Base-by-base conservation (phyloP, 192 early-diverging fungal species). In the Coemansia furcata region DNA sequence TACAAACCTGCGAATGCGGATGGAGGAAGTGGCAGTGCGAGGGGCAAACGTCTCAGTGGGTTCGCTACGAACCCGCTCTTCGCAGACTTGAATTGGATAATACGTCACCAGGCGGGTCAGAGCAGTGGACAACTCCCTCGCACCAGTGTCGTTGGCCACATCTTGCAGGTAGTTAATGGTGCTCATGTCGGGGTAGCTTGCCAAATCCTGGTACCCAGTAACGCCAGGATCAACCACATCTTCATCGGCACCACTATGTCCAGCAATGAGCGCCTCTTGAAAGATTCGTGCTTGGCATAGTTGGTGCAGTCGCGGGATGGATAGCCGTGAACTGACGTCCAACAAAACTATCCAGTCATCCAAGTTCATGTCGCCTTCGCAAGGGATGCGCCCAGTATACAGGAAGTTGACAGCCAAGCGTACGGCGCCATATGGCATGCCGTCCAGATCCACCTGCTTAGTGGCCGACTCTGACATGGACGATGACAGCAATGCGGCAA, bases 391-490 rank as follows among this genome's bases (percentile, higher is more conserved):
- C 17, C 66, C 73, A 2, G 65, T 62, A 38, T 82, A 82, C 52
- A 82, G 33, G 39, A 63, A 82, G 65, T 73, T 67, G 44, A 82
- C 65, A 11, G 79, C 79, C 33, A 58, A 29, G n/a, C 79, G 73
- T 42, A 73, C 79, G 17, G 67, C 44, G 26, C 79, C 79, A 39
- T 82, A 82, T 12, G 79, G 68, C 71, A 82, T 71, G 65, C 49
- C 61, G 35, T 76, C 68, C 30, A 82, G 73, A 46, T 30, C 66
- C 17, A 82, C 79, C 12, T 67, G 49, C 50, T 67, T 73, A 40
- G 67, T 49, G 21, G 62, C 55, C 6, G 73, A 43, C 39, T 82
- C 79, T 19, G 74, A 61, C 79, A 82, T 82, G 19, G 65, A 32
- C 11, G 79, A 82, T 2, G 60, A 60, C 30, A 76, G 68, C 46